A percentile compares a stretch with the other conserved stretches of the same genome.
Evolutionary conservation across 75 land plant genomes (phyloP).

Genomic region (Pseudotsuga menziesii): DNA sequence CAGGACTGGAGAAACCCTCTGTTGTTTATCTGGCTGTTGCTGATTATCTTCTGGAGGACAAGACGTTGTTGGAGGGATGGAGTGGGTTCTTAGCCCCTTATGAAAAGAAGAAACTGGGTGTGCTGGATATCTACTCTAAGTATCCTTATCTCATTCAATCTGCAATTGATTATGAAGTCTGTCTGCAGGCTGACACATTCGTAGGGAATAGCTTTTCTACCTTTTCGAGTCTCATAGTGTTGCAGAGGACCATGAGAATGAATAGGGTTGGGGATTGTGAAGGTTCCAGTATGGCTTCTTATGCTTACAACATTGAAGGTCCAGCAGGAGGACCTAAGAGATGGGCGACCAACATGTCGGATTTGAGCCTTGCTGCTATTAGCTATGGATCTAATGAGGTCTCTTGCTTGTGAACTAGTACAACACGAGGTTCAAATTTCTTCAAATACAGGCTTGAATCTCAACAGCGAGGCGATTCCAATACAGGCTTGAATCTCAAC

Average conservation of each 20-base stretch:
- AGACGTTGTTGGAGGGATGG: constrained; percentile 65
- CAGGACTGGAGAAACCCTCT: constrained; percentile 32
- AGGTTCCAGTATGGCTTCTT: constrained; percentile 22
- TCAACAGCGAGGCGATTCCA: no score
- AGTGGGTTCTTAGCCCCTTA: constrained; percentile 61
- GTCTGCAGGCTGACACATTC: constrained; percentile 65
- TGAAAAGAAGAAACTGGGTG: constrained; percentile 63
- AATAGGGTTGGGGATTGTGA: constrained; percentile 26
- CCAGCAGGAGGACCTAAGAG: constrained; percentile 41
- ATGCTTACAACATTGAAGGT: constrained; percentile 72
- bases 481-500: no score
- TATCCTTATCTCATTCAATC: constrained; percentile 77
- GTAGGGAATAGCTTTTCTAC: constrained; percentile 95
- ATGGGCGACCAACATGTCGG: constrained; percentile 77
- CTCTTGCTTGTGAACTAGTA: constrained; percentile 20
- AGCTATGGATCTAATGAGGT: constrained; percentile 73
- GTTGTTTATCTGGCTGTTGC: constrained; percentile 85
- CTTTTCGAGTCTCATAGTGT: constrained; percentile 78
- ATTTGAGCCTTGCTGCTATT: constrained; percentile 45
- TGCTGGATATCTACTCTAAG: constrained; percentile 46
- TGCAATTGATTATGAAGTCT: constrained; percentile 88
- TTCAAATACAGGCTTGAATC: no score
- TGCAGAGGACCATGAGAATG: constrained; percentile 66
- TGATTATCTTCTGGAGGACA: constrained; percentile 66
- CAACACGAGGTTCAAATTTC: no score